Conservation (phyloP, 257 asterid genomes). For the Ehretia macrophylla region DNA sequence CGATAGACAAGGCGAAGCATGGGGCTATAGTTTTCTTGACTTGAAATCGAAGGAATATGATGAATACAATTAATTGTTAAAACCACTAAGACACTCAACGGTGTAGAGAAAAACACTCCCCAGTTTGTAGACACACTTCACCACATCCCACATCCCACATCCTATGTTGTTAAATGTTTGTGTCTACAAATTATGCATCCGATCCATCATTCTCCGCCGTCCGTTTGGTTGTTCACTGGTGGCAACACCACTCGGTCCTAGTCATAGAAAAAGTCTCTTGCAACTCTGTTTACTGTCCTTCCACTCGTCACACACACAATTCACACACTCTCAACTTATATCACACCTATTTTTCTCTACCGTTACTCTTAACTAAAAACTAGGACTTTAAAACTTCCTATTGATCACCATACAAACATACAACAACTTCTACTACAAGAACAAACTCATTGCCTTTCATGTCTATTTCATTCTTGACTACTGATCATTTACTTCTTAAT, state of each 20-base stretch:
- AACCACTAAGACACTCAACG: conserved; percentile 30
- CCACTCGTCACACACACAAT: conserved; percentile 85
- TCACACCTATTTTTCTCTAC: conserved; percentile 57
- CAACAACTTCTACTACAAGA: conserved; percentile 52
- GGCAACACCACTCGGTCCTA: conserved; percentile 50
- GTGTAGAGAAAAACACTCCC: conserved; percentile 58
- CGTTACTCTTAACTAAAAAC: conserved; percentile 58
- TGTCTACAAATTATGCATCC: no score
- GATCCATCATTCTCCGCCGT: conserved; percentile 32
- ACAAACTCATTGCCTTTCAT: conserved; percentile 15
- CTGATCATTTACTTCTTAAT: background rate
- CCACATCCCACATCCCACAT: no score
- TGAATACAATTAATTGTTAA: conserved; percentile 17
- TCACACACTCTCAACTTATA: conserved; percentile 34
- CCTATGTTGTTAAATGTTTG: background rate
- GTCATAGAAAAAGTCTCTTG: conserved; percentile 30
- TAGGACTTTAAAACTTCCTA: conserved; percentile 41
- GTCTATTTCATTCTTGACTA: background rate
- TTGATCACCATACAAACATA: conserved; percentile 41
- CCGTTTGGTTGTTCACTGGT: conserved; percentile 25
- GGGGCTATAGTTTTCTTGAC: conserved; percentile 12
- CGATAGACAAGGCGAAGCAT: conserved; percentile 15
- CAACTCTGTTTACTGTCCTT: conserved; percentile 33
- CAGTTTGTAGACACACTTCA: conserved; percentile 11
- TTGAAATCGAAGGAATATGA: conserved; percentile 25